phyloP scores from a whole-genome alignment of 441 rosid genomes.

The Adansonia madagascariensis region DNA sequence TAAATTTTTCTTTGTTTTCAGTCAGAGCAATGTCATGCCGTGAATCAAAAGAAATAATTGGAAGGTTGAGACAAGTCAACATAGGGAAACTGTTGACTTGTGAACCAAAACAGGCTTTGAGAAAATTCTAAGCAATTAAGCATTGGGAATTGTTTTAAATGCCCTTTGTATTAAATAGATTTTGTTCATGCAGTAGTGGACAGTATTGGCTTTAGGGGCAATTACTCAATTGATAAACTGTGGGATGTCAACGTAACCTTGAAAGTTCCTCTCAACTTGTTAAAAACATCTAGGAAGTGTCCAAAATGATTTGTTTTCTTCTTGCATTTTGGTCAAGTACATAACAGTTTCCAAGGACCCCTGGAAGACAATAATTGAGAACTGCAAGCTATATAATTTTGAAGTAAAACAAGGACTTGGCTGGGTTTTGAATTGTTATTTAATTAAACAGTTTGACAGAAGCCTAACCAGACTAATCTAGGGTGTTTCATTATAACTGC shows the following conservation, averaged over 20 bases:
- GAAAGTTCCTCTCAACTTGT: not conserved
- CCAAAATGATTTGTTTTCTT: not conserved
- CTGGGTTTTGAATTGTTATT: not conserved
- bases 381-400: not conserved
- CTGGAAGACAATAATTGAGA: not conserved
- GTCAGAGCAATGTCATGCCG: slow-evolving; percentile 1
- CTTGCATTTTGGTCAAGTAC: not conserved
- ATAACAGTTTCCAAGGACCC: not conserved
- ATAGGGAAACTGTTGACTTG: not conserved
- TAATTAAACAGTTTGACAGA: not conserved
- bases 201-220: not conserved
- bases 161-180: not conserved
- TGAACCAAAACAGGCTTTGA: not conserved
- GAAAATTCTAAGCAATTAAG: not conserved
- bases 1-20: not conserved
- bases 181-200: not conserved
- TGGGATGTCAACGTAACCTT: not conserved
- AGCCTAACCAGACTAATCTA: not conserved
- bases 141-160: not conserved
- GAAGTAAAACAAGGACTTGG: not conserved
- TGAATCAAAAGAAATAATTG: not conserved
- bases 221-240: not conserved
- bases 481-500: not conserved
- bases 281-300: not conserved
- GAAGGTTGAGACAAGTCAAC: slow-evolving; percentile 17